These are phyloP conservation scores for Candida lessepsii DNA, from an alignment of 805 yeast species.

Conservation along the genomic window DNA sequence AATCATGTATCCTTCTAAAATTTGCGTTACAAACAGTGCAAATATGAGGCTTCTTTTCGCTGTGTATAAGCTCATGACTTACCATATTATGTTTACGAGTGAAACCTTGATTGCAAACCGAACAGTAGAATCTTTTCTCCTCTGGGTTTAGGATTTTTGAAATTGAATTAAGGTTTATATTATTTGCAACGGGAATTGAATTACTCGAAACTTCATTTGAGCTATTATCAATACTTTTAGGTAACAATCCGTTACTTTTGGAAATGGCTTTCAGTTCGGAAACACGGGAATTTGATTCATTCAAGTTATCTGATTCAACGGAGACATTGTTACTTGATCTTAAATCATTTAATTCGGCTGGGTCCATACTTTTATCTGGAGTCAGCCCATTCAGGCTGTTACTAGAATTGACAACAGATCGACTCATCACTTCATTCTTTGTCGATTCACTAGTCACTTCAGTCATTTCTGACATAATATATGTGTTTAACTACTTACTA, in stretches of 20 bases:
- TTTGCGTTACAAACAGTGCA: slow-evolving; percentile 60
- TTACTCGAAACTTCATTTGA: neutral
- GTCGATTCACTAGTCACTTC: slow-evolving; percentile 6
- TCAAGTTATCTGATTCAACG: neutral
- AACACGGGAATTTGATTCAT: neutral
- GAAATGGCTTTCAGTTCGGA: neutral
- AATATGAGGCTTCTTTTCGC: slow-evolving; percentile 59
- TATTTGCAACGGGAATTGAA: neutral
- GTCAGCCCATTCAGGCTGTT: slow-evolving; percentile 5
- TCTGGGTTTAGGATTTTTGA: slow-evolving; percentile 9
- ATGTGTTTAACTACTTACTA: neutral
- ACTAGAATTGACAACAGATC: neutral
- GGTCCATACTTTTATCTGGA: slow-evolving; percentile 1
- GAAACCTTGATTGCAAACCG: slow-evolving; percentile 60
- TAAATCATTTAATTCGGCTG: slow-evolving; percentile 4
- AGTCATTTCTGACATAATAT: slow-evolving; percentile 1
- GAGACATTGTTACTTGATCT: neutral
- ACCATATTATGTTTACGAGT: slow-evolving; percentile 74
- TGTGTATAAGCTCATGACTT: slow-evolving; percentile 68
- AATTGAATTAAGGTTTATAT: slow-evolving; percentile 5
- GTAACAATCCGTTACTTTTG: neutral
- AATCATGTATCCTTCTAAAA: slow-evolving; percentile 73
- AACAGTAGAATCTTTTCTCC: slow-evolving; percentile 38
- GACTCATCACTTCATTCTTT: slow-evolving; percentile 6
- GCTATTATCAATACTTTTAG: neutral